phyloP scores from a whole-genome alignment of 345 rosid genomes.

The Salix caprea region DNA sequence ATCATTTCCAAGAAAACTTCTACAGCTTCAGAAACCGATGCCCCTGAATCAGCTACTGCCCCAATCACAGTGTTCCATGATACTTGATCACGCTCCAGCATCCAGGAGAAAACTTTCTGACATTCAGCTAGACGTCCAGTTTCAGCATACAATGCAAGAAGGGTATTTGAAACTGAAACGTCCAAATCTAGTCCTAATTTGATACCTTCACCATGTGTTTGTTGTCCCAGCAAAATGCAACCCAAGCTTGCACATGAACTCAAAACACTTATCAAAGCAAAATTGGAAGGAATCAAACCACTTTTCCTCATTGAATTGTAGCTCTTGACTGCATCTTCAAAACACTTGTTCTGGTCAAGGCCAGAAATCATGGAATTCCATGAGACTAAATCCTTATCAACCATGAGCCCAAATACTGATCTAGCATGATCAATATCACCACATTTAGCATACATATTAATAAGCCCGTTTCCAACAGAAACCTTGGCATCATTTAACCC shows the following conservation, averaged over 20 bases:
- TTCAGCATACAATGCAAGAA: conserved; percentile 69
- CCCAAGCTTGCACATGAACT: conserved; percentile 87
- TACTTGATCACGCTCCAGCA: conserved; percentile 74
- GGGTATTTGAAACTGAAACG: conserved; percentile 84
- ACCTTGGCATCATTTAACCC: conserved; percentile 45
- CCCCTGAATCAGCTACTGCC: conserved; percentile 60
- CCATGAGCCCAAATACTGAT: conserved; percentile 54
- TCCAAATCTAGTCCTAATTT: conserved; percentile 69
- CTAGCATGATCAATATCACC: conserved; percentile 53
- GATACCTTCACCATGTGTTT: conserved; percentile 61
- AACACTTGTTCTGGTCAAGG: conserved; percentile 71
- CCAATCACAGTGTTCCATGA: conserved; percentile 90
- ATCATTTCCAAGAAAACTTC: conserved; percentile 53
- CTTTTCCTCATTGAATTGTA: conserved; percentile 54
- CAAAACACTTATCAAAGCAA: conserved; percentile 65
- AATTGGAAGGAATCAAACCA: conserved; percentile 53
- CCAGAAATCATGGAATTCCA: conserved; percentile 93
- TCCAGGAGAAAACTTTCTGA: conserved; percentile 53
- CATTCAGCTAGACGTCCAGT: conserved; percentile 46
- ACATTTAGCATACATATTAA: conserved; percentile 87
- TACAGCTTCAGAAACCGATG: conserved; percentile 44
- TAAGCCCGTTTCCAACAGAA: conserved; percentile 72
- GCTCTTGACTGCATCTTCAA: conserved; percentile 50
- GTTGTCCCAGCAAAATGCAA: conserved; percentile 56
- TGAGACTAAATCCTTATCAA: conserved; percentile 67